phyloP scores from a whole-genome alignment of 805 yeast genomes.

The Candida nitratophila region DNA sequence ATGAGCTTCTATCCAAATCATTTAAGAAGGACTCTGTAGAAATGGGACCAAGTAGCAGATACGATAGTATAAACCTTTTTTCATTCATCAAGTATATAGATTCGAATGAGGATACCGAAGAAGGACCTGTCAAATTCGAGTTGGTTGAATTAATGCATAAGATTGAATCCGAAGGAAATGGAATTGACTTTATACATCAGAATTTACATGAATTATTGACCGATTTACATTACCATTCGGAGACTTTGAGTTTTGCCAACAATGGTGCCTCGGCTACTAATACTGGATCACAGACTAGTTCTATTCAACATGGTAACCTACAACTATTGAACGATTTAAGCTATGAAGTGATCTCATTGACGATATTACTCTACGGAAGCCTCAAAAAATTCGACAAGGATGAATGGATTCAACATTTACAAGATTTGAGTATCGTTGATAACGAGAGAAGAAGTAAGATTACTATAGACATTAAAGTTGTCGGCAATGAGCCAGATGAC shows the following conservation, averaged over 20 bases:
- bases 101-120: no score
- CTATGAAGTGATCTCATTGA: not conserved
- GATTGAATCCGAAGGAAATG: no score
- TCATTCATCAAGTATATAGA: no score
- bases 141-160: not conserved
- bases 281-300: no score
- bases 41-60: no score
- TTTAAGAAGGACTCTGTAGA: no score
- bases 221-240: not conserved
- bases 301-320: no score
- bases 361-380: not conserved
- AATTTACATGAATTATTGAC: not conserved
- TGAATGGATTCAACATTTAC: not conserved
- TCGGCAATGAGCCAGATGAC: not conserved
- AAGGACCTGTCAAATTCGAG: no score
- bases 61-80: no score
- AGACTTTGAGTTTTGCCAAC: not conserved
- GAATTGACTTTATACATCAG: not conserved
- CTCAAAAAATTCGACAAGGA: not conserved
- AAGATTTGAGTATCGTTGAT: no score
- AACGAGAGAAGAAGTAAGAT: not conserved
- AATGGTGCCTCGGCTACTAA: no score
- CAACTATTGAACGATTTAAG: not conserved
- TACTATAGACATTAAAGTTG: not conserved
- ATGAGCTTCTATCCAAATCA: no score